phyloP scores from a whole-genome alignment of 768 basidiomycete genomes.

The Leccinum longicurvipes region DNA sequence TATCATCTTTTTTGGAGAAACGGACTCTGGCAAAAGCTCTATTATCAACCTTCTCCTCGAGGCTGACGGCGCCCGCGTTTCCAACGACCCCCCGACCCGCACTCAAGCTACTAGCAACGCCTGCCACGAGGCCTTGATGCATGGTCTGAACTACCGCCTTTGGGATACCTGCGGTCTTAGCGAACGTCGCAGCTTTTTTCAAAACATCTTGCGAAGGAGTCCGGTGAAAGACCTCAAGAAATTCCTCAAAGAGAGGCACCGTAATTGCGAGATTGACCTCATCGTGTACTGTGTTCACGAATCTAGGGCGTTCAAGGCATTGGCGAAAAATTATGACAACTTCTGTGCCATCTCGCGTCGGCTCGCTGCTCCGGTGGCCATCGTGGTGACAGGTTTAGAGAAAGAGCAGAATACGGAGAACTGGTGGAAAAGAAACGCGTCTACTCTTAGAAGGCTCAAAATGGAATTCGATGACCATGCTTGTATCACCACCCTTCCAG shows the following conservation, averaged over 20 bases:
- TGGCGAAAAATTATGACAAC: conserved; percentile 31
- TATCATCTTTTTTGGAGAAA: conserved; percentile 23
- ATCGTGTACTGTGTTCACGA: conserved; percentile 39
- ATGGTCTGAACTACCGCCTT: conserved; percentile 8
- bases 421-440: conserved; percentile 33
- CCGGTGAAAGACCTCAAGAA: conserved; percentile 18
- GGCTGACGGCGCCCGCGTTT: neutral
- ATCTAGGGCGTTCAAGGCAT: conserved; percentile 29
- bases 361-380: conserved; percentile 33
- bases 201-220: conserved; percentile 1
- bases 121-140: conserved; percentile 3
- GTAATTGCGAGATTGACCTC: conserved; percentile 34
- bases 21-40: conserved; percentile 27
- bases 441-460: conserved; percentile 15
- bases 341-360: conserved; percentile 36
- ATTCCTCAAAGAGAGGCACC: conserved; percentile 19
- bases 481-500: conserved; percentile 34
- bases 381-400: conserved; percentile 36
- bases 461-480: conserved; percentile 38
- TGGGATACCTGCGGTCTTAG: conserved; percentile 40
- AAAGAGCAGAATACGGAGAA: conserved; percentile 20
- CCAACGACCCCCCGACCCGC: conserved; percentile 10
- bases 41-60: conserved; percentile 23
- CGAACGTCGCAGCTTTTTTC: conserved; percentile 22
- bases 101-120: conserved; percentile 1